Evolutionary conservation across 2,329 filamentous ascomycete species (phyloP).

Genomic region (Pseudogymnoascus sp.): DNA sequence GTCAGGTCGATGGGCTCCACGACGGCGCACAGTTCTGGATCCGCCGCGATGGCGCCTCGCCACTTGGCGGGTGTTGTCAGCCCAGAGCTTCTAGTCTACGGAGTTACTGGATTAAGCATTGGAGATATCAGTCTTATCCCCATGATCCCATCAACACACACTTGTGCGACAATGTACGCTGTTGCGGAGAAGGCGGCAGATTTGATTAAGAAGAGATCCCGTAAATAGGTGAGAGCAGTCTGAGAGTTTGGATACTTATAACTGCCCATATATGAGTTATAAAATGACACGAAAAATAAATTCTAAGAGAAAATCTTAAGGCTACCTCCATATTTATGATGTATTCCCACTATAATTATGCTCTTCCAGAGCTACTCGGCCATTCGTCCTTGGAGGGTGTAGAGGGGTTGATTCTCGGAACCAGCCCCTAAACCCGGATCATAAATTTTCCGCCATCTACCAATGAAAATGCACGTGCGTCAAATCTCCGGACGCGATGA

Average conservation of each 20-base stretch:
- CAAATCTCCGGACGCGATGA: constrained; percentile 4
- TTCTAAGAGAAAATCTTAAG: background rate
- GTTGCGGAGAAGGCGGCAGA: constrained; percentile 15
- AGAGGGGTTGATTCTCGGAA: background rate
- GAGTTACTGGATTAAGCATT: constrained; percentile 15
- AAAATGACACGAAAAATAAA: background rate
- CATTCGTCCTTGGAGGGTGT: background rate
- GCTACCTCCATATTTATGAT: background rate
- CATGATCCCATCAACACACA: constrained; percentile 19
- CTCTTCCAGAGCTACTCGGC: background rate
- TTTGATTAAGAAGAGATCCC: constrained; percentile 9
- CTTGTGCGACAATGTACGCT: constrained; percentile 13
- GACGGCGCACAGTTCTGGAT: constrained; percentile 33
- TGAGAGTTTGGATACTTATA: background rate
- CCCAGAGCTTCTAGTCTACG: constrained; percentile 16
- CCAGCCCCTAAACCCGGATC: background rate
- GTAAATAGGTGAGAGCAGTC: background rate
- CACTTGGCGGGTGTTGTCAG: constrained; percentile 18
- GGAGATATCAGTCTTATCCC: constrained; percentile 20
- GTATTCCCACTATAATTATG: background rate
- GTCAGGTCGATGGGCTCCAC: constrained; percentile 29
- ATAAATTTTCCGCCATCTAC: constrained; percentile 1
- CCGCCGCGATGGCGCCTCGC: constrained; percentile 15
- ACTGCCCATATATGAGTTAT: background rate
- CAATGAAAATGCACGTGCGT: constrained; percentile 8